Conservation (phyloP, 139 green algal genomes). For the Chlorella sp. region DNA sequence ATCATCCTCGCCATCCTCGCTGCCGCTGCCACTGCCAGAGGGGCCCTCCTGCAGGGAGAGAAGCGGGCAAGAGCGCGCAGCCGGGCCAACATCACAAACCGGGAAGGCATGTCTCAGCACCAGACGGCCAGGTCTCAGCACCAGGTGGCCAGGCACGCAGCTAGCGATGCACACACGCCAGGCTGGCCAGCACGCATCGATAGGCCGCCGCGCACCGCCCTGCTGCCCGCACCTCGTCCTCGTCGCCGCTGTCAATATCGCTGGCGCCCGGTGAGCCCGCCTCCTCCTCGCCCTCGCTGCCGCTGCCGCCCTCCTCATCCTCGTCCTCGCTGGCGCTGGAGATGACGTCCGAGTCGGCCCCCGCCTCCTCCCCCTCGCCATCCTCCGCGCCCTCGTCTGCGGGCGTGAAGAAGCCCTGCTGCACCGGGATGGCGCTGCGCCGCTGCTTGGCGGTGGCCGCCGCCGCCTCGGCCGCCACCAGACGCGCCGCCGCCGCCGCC, state of each 20-base stretch:
- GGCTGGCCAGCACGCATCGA: neutral
- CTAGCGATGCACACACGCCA: neutral
- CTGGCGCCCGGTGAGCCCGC: slow-evolving; percentile 44
- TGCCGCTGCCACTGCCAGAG: slow-evolving; percentile 8
- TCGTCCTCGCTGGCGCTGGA: slow-evolving; percentile 21
- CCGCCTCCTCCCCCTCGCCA: slow-evolving; percentile 23
- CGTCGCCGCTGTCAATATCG: slow-evolving; percentile 15
- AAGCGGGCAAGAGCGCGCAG: neutral
- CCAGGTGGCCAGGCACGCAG: neutral
- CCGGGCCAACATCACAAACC: neutral
- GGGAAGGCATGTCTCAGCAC: too few relatives aligned
- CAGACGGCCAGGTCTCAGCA: too few relatives aligned
- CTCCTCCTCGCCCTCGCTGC: slow-evolving; percentile 29
- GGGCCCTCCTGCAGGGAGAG: slow-evolving; percentile 35
- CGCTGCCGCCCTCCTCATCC: slow-evolving; percentile 27
- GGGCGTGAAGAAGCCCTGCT: slow-evolving; percentile 70
- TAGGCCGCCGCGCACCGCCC: neutral
- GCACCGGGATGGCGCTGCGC: slow-evolving; percentile 64
- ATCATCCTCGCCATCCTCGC: slow-evolving; percentile 49
- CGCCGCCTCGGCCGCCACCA: slow-evolving; percentile 53
- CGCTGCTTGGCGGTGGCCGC: slow-evolving; percentile 61
- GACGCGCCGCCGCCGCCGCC: slow-evolving; percentile 47
- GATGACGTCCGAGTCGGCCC: slow-evolving; percentile 22
- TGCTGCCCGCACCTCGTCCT: slow-evolving; percentile 48
- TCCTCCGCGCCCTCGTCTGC: slow-evolving; percentile 61